Evolutionary conservation across 2,329 filamentous ascomycete genomes (phyloP).

Genomic region (Geosmithia morbida): DNA sequence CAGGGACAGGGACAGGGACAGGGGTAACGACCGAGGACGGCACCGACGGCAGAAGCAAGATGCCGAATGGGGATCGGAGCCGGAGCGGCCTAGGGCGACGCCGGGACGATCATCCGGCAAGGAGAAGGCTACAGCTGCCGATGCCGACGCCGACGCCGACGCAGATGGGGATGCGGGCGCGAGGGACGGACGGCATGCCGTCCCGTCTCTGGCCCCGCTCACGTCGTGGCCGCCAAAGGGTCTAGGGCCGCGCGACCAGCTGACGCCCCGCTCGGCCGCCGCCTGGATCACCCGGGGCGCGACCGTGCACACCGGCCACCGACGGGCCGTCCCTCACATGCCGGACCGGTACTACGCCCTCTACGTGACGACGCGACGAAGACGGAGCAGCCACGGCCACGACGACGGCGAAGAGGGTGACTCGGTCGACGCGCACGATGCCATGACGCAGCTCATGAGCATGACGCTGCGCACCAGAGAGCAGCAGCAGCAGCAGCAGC

Average conservation of each 20-base stretch:
- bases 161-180: too few species aligned
- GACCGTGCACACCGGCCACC: conserved; percentile 40
- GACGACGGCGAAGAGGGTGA: conserved; percentile 19
- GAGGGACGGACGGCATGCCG: neutral
- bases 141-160: too few species aligned
- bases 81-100: conserved; percentile 1
- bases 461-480: conserved; percentile 28
- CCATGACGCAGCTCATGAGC: conserved; percentile 45
- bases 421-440: conserved; percentile 32
- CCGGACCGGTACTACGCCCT: conserved; percentile 40
- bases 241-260: conserved; percentile 30
- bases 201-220: conserved; percentile 15
- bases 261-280: conserved; percentile 38
- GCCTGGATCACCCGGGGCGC: conserved; percentile 44
- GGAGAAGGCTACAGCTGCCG: neutral
- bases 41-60: neutral
- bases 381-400: conserved; percentile 24
- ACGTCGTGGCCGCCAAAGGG: conserved; percentile 44
- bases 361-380: conserved; percentile 33
- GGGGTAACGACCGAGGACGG: neutral
- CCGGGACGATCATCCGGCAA: conserved; percentile 2
- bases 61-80: conserved; percentile 3
- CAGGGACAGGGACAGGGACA: neutral
- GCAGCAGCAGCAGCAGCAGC: too few species aligned
- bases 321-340: conserved; percentile 36